A percentile compares a stretch with the other conserved stretches of the same genome.
phyloP scores from a whole-genome alignment of 257 asterid genomes.

The Solanum chilense region DNA sequence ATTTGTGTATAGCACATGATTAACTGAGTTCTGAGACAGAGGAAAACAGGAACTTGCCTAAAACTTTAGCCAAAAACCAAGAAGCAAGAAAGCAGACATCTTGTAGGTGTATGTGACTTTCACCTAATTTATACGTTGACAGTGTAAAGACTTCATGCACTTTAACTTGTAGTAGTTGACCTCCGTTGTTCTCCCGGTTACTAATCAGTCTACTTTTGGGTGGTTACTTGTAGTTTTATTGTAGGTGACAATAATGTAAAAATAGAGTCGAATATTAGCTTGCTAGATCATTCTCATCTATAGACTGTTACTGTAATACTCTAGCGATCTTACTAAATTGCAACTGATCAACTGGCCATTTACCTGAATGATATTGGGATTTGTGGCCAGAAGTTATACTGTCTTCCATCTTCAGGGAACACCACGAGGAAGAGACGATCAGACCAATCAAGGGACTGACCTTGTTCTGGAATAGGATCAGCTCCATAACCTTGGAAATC shows the following conservation, averaged over 20 bases:
- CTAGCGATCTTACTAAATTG: background rate
- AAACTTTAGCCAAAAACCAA: background rate
- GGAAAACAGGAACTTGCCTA: background rate
- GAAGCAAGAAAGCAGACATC: background rate
- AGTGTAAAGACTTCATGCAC: background rate
- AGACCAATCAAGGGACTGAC: conserved; percentile 53
- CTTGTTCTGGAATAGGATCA: conserved; percentile 51
- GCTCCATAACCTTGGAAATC: conserved; percentile 56
- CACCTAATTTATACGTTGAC: background rate
- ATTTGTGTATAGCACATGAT: background rate
- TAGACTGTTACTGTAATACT: background rate
- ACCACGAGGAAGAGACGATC: conserved; percentile 34
- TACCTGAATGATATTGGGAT: conserved; percentile 34
- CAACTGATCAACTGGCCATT: background rate
- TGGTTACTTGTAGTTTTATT: background rate
- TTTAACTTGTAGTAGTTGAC: background rate
- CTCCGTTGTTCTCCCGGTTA: background rate
- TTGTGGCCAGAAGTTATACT: conserved; percentile 35
- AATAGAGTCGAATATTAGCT: background rate
- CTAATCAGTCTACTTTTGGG: background rate
- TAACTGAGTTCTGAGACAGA: background rate
- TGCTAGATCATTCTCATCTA: background rate
- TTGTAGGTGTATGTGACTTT: background rate
- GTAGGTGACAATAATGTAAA: background rate
- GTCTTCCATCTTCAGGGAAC: conserved; percentile 32